Percentiles rank a stretch among this genome's conserved stretches.
Conservation (phyloP, 2,329 filamentous ascomycete species). For the Akanthomyces muscarius region DNA sequence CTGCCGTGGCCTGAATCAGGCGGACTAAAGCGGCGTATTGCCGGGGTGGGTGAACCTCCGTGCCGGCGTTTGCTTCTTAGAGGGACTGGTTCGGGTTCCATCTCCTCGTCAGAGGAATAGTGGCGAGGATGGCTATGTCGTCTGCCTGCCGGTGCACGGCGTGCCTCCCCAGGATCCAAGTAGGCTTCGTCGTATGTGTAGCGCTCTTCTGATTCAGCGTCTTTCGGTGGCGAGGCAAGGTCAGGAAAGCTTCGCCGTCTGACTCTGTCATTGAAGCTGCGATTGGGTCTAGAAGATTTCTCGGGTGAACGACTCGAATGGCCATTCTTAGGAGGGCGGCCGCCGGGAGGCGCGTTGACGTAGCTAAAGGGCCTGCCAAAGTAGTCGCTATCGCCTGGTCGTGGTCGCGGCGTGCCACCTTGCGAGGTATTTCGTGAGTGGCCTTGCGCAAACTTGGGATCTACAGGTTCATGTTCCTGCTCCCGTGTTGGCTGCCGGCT, state of each 20-base stretch:
- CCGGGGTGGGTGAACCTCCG: conserved; percentile 16
- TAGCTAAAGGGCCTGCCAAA: conserved; percentile 36
- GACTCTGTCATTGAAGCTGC: conserved; percentile 38
- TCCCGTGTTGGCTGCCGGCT: conserved; percentile 21
- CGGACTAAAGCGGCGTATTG: conserved; percentile 14
- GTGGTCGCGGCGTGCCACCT: conserved; percentile 22
- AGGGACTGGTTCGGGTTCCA: conserved; percentile 28
- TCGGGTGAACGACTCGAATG: conserved; percentile 32
- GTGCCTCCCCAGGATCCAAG: conserved; percentile 32
- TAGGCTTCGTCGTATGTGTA: conserved; percentile 30
- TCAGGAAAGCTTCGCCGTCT: conserved; percentile 51
- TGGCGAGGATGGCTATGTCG: conserved; percentile 49
- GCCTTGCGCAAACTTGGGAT: conserved; percentile 37
- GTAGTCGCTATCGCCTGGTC: conserved; percentile 31
- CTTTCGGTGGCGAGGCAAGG: conserved; percentile 36
- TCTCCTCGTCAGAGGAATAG: conserved; percentile 40
- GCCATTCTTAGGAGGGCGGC: conserved; percentile 30
- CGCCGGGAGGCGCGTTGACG: conserved; percentile 39
- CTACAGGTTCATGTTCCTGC: conserved; percentile 28
- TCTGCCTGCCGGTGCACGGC: conserved; percentile 31
- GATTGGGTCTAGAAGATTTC: conserved; percentile 28
- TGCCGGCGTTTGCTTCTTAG: conserved; percentile 23
- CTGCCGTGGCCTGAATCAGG: conserved; percentile 19
- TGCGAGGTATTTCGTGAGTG: conserved; percentile 31
- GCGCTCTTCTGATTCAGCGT: conserved; percentile 21